Conservation (phyloP, 2,329 filamentous ascomycete genomes). For the Fusarium falciforme region DNA sequence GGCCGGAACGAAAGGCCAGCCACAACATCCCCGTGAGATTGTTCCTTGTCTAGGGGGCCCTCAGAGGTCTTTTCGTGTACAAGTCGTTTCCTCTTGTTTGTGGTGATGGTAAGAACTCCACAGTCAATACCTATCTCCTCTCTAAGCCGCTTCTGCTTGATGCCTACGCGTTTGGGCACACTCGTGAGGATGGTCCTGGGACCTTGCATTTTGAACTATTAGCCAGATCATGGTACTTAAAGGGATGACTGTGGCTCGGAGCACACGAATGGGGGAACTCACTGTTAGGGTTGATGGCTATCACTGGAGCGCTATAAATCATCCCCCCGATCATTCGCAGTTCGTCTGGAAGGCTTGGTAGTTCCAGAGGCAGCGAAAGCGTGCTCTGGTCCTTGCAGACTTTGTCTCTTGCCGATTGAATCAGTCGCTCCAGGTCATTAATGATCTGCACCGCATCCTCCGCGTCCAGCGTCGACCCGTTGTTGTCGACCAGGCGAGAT, state of each 20-base stretch:
- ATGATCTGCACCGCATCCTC: not conserved
- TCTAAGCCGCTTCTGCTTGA: not conserved
- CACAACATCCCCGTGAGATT: not conserved
- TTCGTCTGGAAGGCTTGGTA: not conserved
- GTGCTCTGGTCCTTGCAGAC: not conserved
- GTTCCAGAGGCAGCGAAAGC: not conserved
- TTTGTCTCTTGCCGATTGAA: not conserved
- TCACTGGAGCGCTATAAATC: not conserved
- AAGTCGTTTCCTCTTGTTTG: not conserved
- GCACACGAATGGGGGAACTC: not conserved
- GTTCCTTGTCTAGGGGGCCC: not conserved
- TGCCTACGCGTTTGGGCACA: not conserved
- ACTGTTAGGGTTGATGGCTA: not conserved
- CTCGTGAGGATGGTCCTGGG: not conserved
- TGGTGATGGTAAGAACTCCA: not conserved
- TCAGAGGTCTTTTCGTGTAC: not conserved
- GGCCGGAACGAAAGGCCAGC: not conserved
- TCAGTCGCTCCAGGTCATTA: not conserved
- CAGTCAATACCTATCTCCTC: not conserved
- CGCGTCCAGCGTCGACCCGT: not conserved
- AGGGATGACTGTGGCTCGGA: not conserved
- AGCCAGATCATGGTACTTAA: not conserved
- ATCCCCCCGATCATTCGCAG: not conserved
- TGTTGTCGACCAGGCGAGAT: not conserved
- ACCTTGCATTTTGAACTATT: not conserved